Base-by-base conservation (phyloP, 2,329 filamentous ascomycete genomes). In the Fusarium newnesense region DNA sequence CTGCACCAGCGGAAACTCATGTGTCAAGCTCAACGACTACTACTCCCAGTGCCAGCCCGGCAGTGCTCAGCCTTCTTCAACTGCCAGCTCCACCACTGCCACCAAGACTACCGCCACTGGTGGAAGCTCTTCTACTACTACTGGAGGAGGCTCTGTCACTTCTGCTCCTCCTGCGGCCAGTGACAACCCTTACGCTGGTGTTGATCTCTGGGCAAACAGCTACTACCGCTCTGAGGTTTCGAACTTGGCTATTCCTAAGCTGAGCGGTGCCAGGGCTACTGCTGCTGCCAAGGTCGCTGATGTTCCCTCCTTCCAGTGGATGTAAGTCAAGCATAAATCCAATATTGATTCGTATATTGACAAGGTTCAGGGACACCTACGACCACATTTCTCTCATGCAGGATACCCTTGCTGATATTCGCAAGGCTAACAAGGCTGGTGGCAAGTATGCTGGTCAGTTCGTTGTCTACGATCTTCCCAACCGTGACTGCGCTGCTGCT, bases 221-320 rank as follows among this genome's bases (percentile, higher is more conserved):
- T 88, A 85, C 82, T 90, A 89, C 76, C 82, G 85, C n/a, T 86
- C 85, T 24, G 87, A 89, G 79, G 83, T 90, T 64, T 83, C 84
- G 62, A 85, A 79, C 40, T 81, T 86, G 24, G 92, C 92, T 12
- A 87, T 93, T 26, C 91, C 92, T 13, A 88, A 87, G 21, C 81
- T 94, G 67, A 87, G 87, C 15, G 85, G 87, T 9, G 84, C 88
- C 30, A 82, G 87, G 78, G 86, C 85, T 19, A 86, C 88, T 24
- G 86, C 85, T 69, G 86, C 87, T 10, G 84, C 84, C 26, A 84
- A 83, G 53, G 87, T 87, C 40, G 87, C 86, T 62, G 82, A 87
- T 67, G 85, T 89, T 2, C 86, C 87, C 32, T 85, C 84, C 54
- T 88, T 87, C 79, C 84, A 85, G 80, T 88, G 85, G 86, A 80